Base-by-base conservation (phyloP, 352 stramenopile species). In the Blastocystis sp. region DNA sequence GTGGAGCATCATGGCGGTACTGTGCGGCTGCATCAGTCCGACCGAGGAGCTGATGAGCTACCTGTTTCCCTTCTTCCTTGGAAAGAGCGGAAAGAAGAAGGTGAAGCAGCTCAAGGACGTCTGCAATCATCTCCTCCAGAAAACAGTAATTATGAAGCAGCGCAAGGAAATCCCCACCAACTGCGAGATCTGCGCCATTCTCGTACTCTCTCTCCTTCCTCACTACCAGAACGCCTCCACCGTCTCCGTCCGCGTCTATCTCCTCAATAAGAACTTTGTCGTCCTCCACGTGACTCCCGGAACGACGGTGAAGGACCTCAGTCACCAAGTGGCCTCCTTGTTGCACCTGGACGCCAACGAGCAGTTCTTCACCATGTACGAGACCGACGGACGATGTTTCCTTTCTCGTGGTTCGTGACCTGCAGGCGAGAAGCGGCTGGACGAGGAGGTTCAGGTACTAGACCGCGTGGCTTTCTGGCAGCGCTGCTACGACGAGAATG, bases 1-100 rank as follows among this genome's bases (percentile, higher is more conserved):
- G 24, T 81, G 69, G 69, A 81, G 40, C 29, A 81, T 81, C 42
- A 54, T 81, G 29, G 69, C 69, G 24, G 69, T 81, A 11, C 24
- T 64, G 14, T 59, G 44, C 53, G 42, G 69, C 34, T 81, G 14
- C 24, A 64, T 81, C 36, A 36, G 40, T 65, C 69, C 69, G n/a
- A 81, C 48, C 7, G 69, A 81, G 29, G 69, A 81, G 44, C 40
- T 81, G 27, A 40, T 63, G 9, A 21, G 24, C 9, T 51, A 81
- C 32, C 16, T 81, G 21, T 24, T 64, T 16, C 34, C 54, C 1
- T 38, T 81, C 46, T 81, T 48, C 69, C 11, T 21, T 24, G 42
- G 14, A 29, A 21, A 24, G 11, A 40, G 36, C 4, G 42, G 44
- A 24, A 81, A 64, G 11, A 32, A 44, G 2, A 49, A 64, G 34